These are phyloP conservation scores for Chrysosphaeria jannelii DNA, from an alignment of 2,329 filamentous ascomycete genomes.

Conservation along the genomic window DNA sequence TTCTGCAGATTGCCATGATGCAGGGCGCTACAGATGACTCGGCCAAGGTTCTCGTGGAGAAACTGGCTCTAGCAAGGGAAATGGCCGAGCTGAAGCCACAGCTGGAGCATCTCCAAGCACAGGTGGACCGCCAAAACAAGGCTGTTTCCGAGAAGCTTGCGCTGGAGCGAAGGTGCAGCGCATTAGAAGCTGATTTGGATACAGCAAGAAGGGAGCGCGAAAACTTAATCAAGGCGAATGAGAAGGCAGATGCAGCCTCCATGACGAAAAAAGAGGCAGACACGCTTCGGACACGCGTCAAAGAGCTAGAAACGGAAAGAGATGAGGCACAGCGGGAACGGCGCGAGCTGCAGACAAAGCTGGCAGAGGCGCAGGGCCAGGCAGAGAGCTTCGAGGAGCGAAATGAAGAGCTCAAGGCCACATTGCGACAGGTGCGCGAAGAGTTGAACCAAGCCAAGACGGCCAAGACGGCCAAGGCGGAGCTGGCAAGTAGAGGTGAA, in stretches of 20 bases:
- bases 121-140: constrained; percentile 28
- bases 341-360: constrained; percentile 19
- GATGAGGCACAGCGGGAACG: constrained; percentile 15
- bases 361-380: constrained; percentile 28
- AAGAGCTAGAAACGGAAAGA: constrained; percentile 7
- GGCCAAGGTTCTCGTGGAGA: constrained; percentile 32
- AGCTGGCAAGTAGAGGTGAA: constrained; percentile 10
- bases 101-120: constrained; percentile 22
- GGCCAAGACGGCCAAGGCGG: constrained; percentile 25
- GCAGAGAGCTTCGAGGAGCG: constrained; percentile 38
- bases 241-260: constrained; percentile 9
- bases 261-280: constrained; percentile 7
- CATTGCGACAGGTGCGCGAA: constrained; percentile 37
- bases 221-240: constrained; percentile 16
- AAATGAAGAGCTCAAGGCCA: constrained; percentile 35
- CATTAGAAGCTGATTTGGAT: constrained; percentile 53
- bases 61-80: constrained; percentile 20
- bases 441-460: constrained; percentile 34
- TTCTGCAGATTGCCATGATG: constrained; percentile 38
- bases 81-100: constrained; percentile 22
- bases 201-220: constrained; percentile 40
- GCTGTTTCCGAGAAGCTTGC: constrained; percentile 51
- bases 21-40: constrained; percentile 37
- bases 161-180: constrained; percentile 47
- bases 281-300: constrained; percentile 8